A percentile compares a stretch with the other conserved stretches of the same genome.
Evolutionary conservation across 73 alveolate genomes (phyloP).

Genomic region (Tetrahymena elliotti): DNA sequence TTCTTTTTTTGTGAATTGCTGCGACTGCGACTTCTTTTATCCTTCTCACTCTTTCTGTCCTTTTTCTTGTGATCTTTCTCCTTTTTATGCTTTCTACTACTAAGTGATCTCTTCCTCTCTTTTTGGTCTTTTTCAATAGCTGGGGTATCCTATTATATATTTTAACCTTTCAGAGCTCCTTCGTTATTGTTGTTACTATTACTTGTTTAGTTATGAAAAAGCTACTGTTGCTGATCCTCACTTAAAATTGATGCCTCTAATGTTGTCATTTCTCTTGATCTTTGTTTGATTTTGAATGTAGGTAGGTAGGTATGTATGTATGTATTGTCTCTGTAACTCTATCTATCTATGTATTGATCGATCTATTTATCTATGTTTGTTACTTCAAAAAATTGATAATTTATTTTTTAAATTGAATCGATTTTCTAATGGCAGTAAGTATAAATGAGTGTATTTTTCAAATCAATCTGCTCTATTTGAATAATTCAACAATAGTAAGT

Average conservation of each 20-base stretch:
- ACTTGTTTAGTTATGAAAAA: background rate
- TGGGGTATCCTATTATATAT: background rate
- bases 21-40: background rate
- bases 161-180: constrained; percentile 1
- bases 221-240: background rate
- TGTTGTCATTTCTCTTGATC: background rate
- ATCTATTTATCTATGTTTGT: background rate
- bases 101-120: background rate
- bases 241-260: background rate
- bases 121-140: background rate
- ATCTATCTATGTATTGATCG: too few species aligned
- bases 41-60: background rate
- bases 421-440: background rate
- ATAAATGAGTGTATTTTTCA: too few species aligned
- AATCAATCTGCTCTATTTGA: background rate
- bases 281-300: background rate
- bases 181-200: background rate
- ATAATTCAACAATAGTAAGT: background rate
- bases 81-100: background rate
- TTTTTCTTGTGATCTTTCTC: background rate
- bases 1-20: background rate
- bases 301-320: too few species aligned
- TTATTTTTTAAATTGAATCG: background rate
- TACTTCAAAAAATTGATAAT: background rate
- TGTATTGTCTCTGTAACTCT: background rate